phyloP scores from a whole-genome alignment of 202 grass and related monocot species.

The Setaria italica region DNA sequence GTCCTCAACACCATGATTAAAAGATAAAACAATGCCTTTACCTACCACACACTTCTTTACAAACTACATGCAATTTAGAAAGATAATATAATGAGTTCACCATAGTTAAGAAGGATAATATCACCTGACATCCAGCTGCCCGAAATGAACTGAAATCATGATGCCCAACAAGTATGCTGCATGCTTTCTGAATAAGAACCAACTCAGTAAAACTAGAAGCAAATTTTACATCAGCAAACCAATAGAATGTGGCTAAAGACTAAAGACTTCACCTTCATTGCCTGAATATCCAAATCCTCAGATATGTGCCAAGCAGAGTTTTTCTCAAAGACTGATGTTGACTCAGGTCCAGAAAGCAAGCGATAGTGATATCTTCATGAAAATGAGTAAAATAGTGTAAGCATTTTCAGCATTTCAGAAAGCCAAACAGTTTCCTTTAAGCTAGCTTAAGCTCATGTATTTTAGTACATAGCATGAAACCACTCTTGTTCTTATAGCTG shows the following conservation, averaged over 20 bases:
- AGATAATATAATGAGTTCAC: background rate
- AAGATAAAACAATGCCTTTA: conserved; percentile 3
- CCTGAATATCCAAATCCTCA: conserved; percentile 73
- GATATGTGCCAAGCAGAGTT: conserved; percentile 82
- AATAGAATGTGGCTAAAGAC: conserved; percentile 18
- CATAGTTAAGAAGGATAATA: conserved; percentile 44
- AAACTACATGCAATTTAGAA: conserved; percentile 34
- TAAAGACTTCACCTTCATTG: conserved; percentile 74
- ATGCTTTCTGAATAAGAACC: conserved; percentile 74
- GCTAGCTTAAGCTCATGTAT: conserved; percentile 21
- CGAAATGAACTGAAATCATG: conserved; percentile 99
- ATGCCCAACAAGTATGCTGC: conserved; percentile 75
- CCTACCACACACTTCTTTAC: conserved; percentile 37
- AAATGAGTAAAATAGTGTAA: conserved; percentile 32
- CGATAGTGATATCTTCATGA: conserved; percentile 87
- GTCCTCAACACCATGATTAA: conserved; percentile 8
- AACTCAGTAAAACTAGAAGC: conserved; percentile 32
- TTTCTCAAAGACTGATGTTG: conserved; percentile 85
- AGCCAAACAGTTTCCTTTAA: conserved; percentile 4
- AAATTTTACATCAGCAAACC: conserved; percentile 36
- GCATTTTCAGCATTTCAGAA: conserved; percentile 36
- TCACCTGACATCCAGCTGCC: conserved; percentile 91
- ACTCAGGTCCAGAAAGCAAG: conserved; percentile 77
- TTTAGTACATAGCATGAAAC: conserved; percentile 28
- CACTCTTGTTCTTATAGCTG: conserved; percentile 11